phyloP scores from a whole-genome alignment of 345 rosid species.

The Aegle marmelos region DNA sequence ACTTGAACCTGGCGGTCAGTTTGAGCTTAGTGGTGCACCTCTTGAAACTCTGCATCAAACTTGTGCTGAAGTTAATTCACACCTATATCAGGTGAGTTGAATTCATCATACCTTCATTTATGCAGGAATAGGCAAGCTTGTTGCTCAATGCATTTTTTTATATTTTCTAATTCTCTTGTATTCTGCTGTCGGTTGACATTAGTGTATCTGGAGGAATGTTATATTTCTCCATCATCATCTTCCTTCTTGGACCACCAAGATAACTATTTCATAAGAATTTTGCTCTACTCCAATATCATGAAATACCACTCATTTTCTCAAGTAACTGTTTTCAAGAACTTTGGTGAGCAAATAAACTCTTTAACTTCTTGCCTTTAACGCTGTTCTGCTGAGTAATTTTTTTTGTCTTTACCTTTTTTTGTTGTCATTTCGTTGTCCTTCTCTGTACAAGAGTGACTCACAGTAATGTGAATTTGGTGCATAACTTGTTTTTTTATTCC shows the following conservation, averaged over 20 bases:
- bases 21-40: conserved; percentile 99
- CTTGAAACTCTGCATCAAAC: conserved; percentile 99
- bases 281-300: not conserved
- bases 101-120: not conserved
- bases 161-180: not conserved
- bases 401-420: not conserved
- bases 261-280: not conserved
- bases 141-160: not conserved
- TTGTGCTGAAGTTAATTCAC: conserved; percentile 98
- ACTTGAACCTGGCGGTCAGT: conserved; percentile 97
- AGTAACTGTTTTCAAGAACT: not conserved
- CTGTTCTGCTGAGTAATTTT: not conserved
- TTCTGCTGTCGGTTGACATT: not conserved
- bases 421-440: not conserved
- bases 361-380: not conserved
- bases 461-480: not conserved
- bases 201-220: not conserved
- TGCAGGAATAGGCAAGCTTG: conserved; percentile 7
- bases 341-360: not conserved
- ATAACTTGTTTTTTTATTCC: not conserved
- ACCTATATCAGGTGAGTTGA: conserved; percentile 86
- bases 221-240: not conserved
- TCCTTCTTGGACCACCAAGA: not conserved
- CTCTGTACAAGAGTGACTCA: not conserved
- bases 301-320: not conserved